Percentiles rank a stretch among this genome's conserved stretches.
Conservation (phyloP, 2,329 filamentous ascomycete genomes). For the Aureobasidium namibiae region DNA sequence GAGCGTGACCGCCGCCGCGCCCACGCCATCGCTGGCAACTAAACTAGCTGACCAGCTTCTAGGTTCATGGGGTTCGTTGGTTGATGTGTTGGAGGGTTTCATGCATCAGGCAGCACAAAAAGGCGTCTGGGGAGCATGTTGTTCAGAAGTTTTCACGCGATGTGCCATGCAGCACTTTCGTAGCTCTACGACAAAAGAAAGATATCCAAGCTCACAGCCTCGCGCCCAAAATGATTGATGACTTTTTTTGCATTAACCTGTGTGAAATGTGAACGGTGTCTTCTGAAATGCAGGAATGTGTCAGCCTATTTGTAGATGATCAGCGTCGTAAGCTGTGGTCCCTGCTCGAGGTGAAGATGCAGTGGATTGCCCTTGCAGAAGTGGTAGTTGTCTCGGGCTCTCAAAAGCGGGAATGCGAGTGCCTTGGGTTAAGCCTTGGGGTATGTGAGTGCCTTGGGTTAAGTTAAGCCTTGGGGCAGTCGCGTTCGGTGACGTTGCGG, state of each 20-base stretch:
- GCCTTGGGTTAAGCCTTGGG: neutral
- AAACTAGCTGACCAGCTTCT: slow-evolving; percentile 8
- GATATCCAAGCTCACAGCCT: slow-evolving; percentile 14
- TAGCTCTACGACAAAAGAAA: slow-evolving; percentile 14
- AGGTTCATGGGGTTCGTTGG: slow-evolving; percentile 9
- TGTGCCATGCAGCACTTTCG: slow-evolving; percentile 11
- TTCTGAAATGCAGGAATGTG: neutral
- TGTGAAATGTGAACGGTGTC: neutral
- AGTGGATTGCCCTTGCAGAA: neutral
- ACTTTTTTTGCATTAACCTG: neutral
- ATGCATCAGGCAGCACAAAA: slow-evolving; percentile 13
- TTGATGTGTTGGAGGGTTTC: slow-evolving; percentile 12
- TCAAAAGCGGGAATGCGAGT: neutral
- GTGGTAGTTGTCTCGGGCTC: neutral
- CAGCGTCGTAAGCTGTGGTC: neutral
- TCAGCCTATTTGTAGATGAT: neutral
- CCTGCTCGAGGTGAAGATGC: neutral
- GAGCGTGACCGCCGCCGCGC: slow-evolving; percentile 97
- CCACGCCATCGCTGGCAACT: slow-evolving; percentile 42
- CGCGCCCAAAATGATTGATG: slow-evolving; percentile 8
- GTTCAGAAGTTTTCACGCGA: slow-evolving; percentile 4
- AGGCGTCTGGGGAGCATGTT: slow-evolving; percentile 14
- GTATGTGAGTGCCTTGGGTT: neutral
- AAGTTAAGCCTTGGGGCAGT: slow-evolving; percentile 1
- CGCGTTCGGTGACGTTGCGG: slow-evolving; percentile 7